These are phyloP conservation scores for Solanum lycopersicoides DNA, from an alignment of 257 asterid genomes.

Conservation along the genomic window DNA sequence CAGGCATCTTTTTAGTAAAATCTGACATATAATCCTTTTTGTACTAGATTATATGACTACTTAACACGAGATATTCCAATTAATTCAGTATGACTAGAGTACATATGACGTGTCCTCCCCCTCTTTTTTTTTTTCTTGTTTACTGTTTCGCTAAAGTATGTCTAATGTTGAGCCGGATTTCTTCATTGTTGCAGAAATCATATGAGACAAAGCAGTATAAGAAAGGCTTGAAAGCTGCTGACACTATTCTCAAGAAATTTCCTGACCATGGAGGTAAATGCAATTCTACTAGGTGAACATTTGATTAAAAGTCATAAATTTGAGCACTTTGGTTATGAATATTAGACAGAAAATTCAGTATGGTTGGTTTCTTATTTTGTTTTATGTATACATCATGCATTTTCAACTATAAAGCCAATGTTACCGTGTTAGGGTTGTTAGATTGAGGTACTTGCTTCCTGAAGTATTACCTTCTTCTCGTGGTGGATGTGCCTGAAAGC, in stretches of 20 bases:
- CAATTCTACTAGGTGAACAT: not conserved
- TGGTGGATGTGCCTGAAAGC: not conserved
- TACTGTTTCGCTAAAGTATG: not conserved
- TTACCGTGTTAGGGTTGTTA: not conserved
- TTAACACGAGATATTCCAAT: not conserved
- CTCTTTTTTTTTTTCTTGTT: not conserved
- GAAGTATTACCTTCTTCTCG: not conserved
- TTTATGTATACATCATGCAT: not conserved
- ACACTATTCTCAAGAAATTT: slow-evolving; percentile 86
- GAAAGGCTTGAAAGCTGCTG: slow-evolving; percentile 98
- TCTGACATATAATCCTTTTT: not conserved
- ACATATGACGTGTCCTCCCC: not conserved
- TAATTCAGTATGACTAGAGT: not conserved
- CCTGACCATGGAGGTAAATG: slow-evolving; percentile 98
- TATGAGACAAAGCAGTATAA: slow-evolving; percentile 96
- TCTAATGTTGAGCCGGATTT: not conserved
- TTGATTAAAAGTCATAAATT: not conserved
- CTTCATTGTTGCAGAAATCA: slow-evolving; percentile 59
- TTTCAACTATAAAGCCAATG: not conserved
- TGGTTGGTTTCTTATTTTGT: not conserved
- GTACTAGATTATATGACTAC: not conserved
- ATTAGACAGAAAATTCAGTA: not conserved
- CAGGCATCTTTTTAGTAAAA: not conserved
- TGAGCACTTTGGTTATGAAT: not conserved
- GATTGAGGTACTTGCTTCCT: not conserved